Conservation (phyloP, 75 land plant species). For the Pinus taeda region DNA sequence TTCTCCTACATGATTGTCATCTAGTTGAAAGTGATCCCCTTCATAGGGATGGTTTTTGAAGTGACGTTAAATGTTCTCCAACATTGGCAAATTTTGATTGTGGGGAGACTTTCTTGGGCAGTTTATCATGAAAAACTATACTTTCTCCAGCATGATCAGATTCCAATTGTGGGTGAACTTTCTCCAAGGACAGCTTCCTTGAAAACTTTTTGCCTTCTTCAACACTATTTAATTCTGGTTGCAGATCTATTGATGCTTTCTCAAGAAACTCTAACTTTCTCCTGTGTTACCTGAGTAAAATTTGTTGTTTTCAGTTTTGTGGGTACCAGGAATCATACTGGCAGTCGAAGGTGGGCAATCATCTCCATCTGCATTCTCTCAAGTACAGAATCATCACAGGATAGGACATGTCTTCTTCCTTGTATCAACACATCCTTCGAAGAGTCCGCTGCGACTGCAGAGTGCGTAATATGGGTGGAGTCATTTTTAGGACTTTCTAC, state of each 20-base stretch:
- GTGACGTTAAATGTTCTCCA: too few relatives aligned
- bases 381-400: not conserved
- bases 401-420: not conserved
- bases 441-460: not conserved
- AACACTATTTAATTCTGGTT: not conserved
- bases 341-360: not conserved
- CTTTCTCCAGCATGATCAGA: not conserved
- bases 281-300: not conserved
- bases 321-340: not conserved
- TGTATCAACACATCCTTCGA: not conserved
- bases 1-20: too few relatives aligned
- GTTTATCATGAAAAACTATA: too few relatives aligned
- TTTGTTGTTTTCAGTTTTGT: not conserved
- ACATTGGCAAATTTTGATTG: too few relatives aligned
- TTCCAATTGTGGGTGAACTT: constrained; percentile 4
- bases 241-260: not conserved
- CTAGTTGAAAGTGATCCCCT: too few relatives aligned
- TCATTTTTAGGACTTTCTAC: not conserved
- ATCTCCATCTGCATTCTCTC: not conserved
- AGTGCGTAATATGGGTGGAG: not conserved
- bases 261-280: not conserved
- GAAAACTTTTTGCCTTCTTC: not conserved
- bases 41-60: too few relatives aligned
- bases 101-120: too few relatives aligned
- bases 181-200: constrained; percentile 1